Evolutionary conservation across 257 asterid genomes (phyloP).

Genomic region (Thymus quinquecostatus): DNA sequence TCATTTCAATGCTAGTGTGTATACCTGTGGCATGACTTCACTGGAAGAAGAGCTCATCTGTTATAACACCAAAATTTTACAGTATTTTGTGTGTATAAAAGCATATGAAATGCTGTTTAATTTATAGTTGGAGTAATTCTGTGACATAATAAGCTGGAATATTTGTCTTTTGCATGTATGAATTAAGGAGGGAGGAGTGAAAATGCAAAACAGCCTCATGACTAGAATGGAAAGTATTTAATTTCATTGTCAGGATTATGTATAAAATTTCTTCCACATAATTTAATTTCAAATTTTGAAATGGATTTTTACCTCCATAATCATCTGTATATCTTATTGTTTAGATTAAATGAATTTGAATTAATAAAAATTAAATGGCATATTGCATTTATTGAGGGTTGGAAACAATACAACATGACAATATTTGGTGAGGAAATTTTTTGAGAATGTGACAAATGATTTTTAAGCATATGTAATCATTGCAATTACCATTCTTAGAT

Average conservation of each 20-base stretch:
- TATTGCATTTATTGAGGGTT: constrained; percentile 1
- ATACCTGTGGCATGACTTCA: constrained; percentile 27
- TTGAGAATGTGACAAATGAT: neutral
- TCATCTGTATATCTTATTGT: neutral
- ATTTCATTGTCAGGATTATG: neutral
- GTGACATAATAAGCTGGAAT: neutral
- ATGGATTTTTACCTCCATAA: neutral
- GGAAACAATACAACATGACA: constrained; percentile 1
- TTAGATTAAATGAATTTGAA: neutral
- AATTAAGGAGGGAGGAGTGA: neutral
- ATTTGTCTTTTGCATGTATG: constrained; percentile 2
- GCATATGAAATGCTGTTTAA: neutral
- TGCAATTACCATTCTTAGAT: neutral
- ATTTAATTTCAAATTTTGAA: constrained; percentile 1
- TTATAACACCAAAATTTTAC: neutral
- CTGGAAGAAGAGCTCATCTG: constrained; percentile 30
- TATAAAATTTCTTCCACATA: too few relatives aligned
- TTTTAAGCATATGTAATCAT: constrained; percentile 15
- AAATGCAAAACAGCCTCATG: neutral
- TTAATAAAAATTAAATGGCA: neutral
- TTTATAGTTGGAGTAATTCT: constrained; percentile 14
- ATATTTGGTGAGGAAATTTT: neutral
- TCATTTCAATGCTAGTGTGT: neutral
- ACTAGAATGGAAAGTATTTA: neutral
- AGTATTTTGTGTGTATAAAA: neutral